Conservation (phyloP, 2,329 filamentous ascomycete genomes). For the Ophiosphaerella herpotricha region DNA sequence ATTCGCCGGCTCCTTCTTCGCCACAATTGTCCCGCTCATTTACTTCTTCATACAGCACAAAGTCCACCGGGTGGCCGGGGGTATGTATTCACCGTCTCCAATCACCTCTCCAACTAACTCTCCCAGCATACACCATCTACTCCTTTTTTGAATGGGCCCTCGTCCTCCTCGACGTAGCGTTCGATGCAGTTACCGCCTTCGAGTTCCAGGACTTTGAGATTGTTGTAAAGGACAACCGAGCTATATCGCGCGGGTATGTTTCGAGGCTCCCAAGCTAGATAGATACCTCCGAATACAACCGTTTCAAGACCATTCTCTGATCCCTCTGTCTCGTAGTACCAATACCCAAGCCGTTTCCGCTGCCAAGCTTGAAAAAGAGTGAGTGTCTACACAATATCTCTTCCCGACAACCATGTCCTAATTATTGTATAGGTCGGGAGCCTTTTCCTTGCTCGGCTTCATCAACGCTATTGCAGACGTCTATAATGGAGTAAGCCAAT, state of each 20-base stretch:
- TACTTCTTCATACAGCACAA: slow-evolving; percentile 99
- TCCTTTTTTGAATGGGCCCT: slow-evolving; percentile 98
- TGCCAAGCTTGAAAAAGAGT: slow-evolving; percentile 72
- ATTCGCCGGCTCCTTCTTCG: slow-evolving; percentile 83
- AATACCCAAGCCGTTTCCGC: slow-evolving; percentile 52
- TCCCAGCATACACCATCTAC: slow-evolving; percentile 89
- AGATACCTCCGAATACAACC: slow-evolving; percentile 49
- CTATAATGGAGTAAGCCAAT: slow-evolving; percentile 77
- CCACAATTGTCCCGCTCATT: slow-evolving; percentile 83
- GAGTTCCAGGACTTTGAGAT: slow-evolving; percentile 92
- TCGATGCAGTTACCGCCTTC: slow-evolving; percentile 90
- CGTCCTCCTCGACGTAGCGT: slow-evolving; percentile 92
- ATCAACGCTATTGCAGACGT: slow-evolving; percentile 85
- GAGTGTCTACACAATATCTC: slow-evolving; percentile 47
- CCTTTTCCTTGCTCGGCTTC: slow-evolving; percentile 74
- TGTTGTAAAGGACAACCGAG: slow-evolving; percentile 85
- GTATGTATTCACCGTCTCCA: slow-evolving; percentile 58
- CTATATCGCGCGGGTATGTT: slow-evolving; percentile 97
- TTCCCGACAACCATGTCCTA: slow-evolving; percentile 13
- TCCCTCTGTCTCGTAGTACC: slow-evolving; percentile 47
- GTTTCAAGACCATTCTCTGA: slow-evolving; percentile 42
- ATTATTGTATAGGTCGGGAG: slow-evolving; percentile 60
- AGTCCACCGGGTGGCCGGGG: slow-evolving; percentile 89
- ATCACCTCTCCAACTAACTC: slow-evolving; percentile 23
- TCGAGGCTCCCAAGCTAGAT: slow-evolving; percentile 89